Evolutionary conservation across 2,329 filamentous ascomycete genomes (phyloP).

Genomic region (Setomelanomma holmii): DNA sequence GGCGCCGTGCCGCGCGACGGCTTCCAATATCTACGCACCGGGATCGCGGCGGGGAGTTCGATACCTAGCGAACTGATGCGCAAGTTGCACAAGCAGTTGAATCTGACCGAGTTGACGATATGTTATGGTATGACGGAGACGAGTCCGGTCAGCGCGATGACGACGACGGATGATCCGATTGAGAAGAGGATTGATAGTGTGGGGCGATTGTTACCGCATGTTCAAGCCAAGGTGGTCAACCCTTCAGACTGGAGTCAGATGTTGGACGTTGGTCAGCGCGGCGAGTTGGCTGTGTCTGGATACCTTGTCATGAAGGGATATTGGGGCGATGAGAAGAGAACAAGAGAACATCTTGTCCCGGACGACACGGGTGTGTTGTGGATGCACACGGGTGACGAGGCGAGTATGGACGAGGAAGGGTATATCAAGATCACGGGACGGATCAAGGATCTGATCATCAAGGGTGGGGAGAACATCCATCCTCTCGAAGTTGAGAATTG

Average conservation of each 20-base stretch:
- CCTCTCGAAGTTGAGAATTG: constrained; percentile 92
- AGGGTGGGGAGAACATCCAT: constrained; percentile 94
- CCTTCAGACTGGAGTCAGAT: constrained; percentile 65
- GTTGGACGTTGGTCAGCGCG: constrained; percentile 70
- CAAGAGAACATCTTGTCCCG: constrained; percentile 70
- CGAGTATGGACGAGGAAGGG: constrained; percentile 79
- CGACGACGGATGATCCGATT: constrained; percentile 75
- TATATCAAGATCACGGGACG: constrained; percentile 89
- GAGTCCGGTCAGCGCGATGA: constrained; percentile 78
- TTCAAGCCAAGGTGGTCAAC: constrained; percentile 77
- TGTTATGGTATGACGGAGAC: constrained; percentile 99
- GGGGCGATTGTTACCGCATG: constrained; percentile 84
- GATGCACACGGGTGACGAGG: constrained; percentile 95
- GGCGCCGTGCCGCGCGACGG: constrained; percentile 54
- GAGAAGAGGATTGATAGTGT: constrained; percentile 77
- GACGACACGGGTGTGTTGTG: constrained; percentile 69
- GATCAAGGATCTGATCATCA: constrained; percentile 95
- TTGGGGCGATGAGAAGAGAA: constrained; percentile 75
- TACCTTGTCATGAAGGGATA: constrained; percentile 94
- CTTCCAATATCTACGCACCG: constrained; percentile 77
- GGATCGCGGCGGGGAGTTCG: constrained; percentile 87
- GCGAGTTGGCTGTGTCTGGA: constrained; percentile 83
- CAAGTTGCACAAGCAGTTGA: constrained; percentile 74
- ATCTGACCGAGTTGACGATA: constrained; percentile 83
- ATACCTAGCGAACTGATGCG: constrained; percentile 84